phyloP scores from a whole-genome alignment of 2,329 filamentous ascomycete genomes.

The Helotiales sp. region DNA sequence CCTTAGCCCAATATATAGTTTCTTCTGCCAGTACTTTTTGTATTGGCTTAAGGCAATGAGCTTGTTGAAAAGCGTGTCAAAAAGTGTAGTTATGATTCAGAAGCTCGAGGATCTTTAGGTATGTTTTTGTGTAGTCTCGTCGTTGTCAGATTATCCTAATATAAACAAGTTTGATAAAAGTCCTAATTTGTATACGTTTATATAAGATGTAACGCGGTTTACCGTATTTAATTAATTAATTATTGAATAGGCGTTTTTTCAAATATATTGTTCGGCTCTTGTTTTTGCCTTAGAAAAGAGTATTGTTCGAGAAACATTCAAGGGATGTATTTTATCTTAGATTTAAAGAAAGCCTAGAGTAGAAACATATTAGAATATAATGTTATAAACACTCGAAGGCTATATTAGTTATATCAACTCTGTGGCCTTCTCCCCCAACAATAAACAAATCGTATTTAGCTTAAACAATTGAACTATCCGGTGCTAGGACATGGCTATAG shows the following conservation, averaged over 20 bases:
- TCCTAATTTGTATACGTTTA: conserved; percentile 16
- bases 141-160: conserved; percentile 32
- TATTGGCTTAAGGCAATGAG: conserved; percentile 34
- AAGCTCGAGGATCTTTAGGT: conserved; percentile 32
- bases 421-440: conserved; percentile 18
- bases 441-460: neutral
- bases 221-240: conserved; percentile 15
- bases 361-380: conserved; percentile 14
- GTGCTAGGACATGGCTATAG: conserved; percentile 21
- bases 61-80: conserved; percentile 29
- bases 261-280: conserved; percentile 29
- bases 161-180: conserved; percentile 7
- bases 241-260: conserved; percentile 24
- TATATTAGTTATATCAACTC: neutral
- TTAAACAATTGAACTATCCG: neutral
- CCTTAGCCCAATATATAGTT: conserved; percentile 10
- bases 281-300: conserved; percentile 42
- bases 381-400: neutral
- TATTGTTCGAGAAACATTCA: conserved; percentile 31
- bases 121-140: conserved; percentile 27
- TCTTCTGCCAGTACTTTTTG: conserved; percentile 18
- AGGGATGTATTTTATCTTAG: conserved; percentile 1
- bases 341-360: conserved; percentile 17
- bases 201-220: conserved; percentile 30
- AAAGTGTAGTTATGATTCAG: conserved; percentile 28